Conservation (phyloP, 129 eudicot species). For the Solidago caesia region DNA sequence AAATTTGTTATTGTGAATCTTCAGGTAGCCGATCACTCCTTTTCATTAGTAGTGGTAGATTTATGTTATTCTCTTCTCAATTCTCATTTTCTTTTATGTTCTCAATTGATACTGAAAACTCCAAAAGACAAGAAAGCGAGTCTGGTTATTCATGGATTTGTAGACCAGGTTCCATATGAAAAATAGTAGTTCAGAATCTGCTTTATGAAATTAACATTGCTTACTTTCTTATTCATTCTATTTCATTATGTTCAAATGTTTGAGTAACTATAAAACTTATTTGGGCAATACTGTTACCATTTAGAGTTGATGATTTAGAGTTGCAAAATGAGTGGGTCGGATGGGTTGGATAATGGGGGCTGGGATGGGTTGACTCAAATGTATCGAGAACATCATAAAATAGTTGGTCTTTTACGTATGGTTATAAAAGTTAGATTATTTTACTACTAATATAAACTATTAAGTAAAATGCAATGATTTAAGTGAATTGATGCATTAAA, state of each 20-base stretch:
- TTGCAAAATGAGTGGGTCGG: neutral
- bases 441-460: too few species aligned
- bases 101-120: slow-evolving; percentile 56
- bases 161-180: slow-evolving; percentile 62
- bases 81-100: neutral
- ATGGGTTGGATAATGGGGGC: neutral
- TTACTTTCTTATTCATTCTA: neutral
- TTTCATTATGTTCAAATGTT: too few species aligned
- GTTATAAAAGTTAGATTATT: neutral
- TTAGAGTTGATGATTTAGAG: neutral
- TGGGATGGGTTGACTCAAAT: neutral
- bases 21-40: slow-evolving; percentile 49
- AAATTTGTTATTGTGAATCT: slow-evolving; percentile 82
- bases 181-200: neutral
- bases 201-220: neutral
- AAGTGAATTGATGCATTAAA: neutral
- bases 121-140: slow-evolving; percentile 96
- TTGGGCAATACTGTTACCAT: slow-evolving; percentile 15
- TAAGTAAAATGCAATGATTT: neutral
- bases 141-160: slow-evolving; percentile 83
- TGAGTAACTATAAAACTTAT: neutral
- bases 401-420: neutral
- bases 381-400: neutral
- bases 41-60: neutral
- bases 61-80: slow-evolving; percentile 4